Evolutionary conservation across 306 rosid species (phyloP).

Genomic region (Nissolia schottii): DNA sequence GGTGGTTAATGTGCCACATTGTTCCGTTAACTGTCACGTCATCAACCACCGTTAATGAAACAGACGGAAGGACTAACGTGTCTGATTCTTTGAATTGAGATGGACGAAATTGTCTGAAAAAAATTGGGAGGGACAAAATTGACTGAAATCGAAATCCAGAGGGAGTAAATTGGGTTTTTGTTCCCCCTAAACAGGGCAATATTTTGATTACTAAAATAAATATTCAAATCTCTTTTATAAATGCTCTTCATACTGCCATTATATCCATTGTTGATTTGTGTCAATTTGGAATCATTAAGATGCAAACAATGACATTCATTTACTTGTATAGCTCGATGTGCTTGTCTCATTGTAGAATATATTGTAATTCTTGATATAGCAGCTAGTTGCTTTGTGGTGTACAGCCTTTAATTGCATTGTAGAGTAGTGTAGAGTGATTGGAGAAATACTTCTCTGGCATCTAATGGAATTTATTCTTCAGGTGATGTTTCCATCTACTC

Average conservation of each 20-base stretch:
- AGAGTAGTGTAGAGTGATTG: background rate
- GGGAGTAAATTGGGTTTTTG: no score
- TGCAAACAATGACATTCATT: background rate
- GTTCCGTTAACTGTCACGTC: no score
- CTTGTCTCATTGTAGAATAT: background rate
- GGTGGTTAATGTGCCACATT: no score
- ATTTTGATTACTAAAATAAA: background rate
- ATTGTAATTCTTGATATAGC: background rate
- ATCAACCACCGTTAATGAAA: no score
- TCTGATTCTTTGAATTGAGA: no score
- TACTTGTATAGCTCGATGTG: background rate
- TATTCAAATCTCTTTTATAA: background rate
- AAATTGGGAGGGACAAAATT: no score
- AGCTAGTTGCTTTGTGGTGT: background rate
- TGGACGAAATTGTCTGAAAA: no score
- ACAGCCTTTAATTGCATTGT: background rate
- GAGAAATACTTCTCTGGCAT: background rate
- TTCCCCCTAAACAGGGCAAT: background rate
- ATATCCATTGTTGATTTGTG: background rate
- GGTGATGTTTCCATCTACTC: constrained; percentile 98
- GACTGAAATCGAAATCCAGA: no score
- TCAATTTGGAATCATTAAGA: background rate
- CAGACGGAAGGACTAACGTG: no score
- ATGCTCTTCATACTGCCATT: background rate
- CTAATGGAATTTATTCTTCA: constrained; percentile 31